phyloP scores from a whole-genome alignment of 2,329 filamentous ascomycete genomes.

The Aspergillus melleus region DNA sequence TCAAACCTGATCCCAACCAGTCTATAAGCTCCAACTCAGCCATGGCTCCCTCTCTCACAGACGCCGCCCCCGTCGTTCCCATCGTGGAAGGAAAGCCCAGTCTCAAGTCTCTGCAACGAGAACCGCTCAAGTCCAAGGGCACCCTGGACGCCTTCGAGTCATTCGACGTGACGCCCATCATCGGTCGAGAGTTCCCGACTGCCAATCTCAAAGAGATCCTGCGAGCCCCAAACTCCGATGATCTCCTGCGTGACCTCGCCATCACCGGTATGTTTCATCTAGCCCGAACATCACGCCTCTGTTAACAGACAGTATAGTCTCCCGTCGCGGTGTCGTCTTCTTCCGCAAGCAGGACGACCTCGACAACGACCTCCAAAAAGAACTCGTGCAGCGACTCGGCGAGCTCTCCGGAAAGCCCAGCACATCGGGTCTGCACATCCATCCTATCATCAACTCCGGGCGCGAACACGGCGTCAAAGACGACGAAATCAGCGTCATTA shows the following conservation, averaged over 20 bases:
- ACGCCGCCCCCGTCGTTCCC: slow-evolving; percentile 19
- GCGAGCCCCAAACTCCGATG: slow-evolving; percentile 35
- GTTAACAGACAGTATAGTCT: slow-evolving; percentile 37
- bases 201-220: slow-evolving; percentile 52
- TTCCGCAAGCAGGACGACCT: slow-evolving; percentile 54
- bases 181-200: slow-evolving; percentile 50
- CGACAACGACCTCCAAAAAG: slow-evolving; percentile 53
- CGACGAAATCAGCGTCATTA: slow-evolving; percentile 53
- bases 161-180: slow-evolving; percentile 53
- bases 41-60: slow-evolving; percentile 25
- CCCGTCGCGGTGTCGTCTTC: slow-evolving; percentile 55
- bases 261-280: slow-evolving; percentile 27
- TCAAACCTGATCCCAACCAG: background rate
- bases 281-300: background rate
- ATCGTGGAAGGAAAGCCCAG: slow-evolving; percentile 15
- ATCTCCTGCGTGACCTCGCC: slow-evolving; percentile 36
- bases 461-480: slow-evolving; percentile 49
- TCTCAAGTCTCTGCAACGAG: slow-evolving; percentile 17
- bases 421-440: slow-evolving; percentile 48
- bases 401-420: slow-evolving; percentile 49
- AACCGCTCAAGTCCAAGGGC: slow-evolving; percentile 42
- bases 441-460: slow-evolving; percentile 51
- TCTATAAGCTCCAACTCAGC: background rate
- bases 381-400: slow-evolving; percentile 51
- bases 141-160: slow-evolving; percentile 45